Base-by-base conservation (phyloP, 2,329 filamentous ascomycete genomes). In the Exophiala sideris region DNA sequence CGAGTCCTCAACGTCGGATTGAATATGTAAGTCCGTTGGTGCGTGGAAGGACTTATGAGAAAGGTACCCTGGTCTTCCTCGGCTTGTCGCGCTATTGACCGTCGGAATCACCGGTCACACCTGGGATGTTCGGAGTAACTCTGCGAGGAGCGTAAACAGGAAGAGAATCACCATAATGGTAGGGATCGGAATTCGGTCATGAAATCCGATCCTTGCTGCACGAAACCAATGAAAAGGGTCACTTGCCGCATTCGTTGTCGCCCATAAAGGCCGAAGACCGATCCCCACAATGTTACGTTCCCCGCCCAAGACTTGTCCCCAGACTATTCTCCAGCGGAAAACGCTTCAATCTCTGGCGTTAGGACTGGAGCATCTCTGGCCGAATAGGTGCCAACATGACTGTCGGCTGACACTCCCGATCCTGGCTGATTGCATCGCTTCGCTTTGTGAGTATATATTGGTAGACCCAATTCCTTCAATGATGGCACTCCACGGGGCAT, bases 171-270 rank as follows among this genome's bases (percentile, higher is more conserved):
- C 7, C 40, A 16, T 47, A 20, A 5, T 14, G 14, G 16, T 16
- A 38, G 36, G 38, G 57, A 46, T 65, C 68, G 68, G 67, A 57
- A 33, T 62, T 69, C 68, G 68, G 67, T 41, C 38, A 45, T 39
- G 50, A 69, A 65, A 53, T 56, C 66, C 68, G 68, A 68, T 56
- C 38, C 45, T 16, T 45, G 49, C 21, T 16, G 34, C 36, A 40
- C 24, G 21, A 14, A 39, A 21, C 42, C 41, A 44, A 44, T 44
- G 41, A 29, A 11, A 16, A 8, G 14, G 6, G 24, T 39, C 34
- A 24, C n/a, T 20, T 40, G 29, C 16, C 45, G 35, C 5, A 10
- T 14, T 11, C 14, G 9, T n/a, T 48, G 16, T 48, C 46, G 46
- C 46, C 21, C 18, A 11, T 42, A 3, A 12, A 16, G 21, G 14